Percentiles rank a stretch among this genome's conserved stretches.
phyloP scores from a whole-genome alignment of 768 basidiomycete species.

The Mycena rosella region DNA sequence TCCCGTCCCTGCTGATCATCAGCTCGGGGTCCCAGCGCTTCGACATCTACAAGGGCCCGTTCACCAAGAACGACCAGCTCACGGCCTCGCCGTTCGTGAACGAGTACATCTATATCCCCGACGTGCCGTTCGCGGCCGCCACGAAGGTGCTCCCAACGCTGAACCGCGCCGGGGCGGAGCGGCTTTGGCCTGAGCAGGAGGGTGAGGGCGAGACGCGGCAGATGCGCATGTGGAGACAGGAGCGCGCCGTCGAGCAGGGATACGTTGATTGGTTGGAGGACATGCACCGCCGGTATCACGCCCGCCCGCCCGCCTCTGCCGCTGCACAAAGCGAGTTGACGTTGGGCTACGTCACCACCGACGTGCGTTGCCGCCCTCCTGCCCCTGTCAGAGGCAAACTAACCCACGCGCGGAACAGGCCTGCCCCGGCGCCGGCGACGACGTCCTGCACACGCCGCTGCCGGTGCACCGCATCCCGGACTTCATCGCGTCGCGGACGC shows the following conservation, averaged over 20 bases:
- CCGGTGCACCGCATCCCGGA: constrained; percentile 28
- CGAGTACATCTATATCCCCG: constrained; percentile 59
- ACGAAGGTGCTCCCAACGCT: constrained; percentile 54
- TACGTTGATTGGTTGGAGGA: constrained; percentile 57
- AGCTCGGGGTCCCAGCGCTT: constrained; percentile 63
- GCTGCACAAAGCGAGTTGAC: constrained; percentile 50
- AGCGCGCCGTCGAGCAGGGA: constrained; percentile 54
- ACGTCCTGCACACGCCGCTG: constrained; percentile 36
- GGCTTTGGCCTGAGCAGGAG: constrained; percentile 26
- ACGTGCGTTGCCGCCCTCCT: constrained; percentile 40
- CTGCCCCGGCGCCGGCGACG: constrained; percentile 41
- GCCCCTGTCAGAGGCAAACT: not conserved
- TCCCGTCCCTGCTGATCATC: constrained; percentile 60
- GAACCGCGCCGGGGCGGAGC: constrained; percentile 31
- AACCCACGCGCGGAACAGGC: constrained; percentile 36
- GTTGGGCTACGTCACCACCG: constrained; percentile 66
- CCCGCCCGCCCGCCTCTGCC: constrained; percentile 38
- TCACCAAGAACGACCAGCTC: constrained; percentile 72
- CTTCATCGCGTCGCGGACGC: constrained; percentile 43
- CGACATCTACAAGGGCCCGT: constrained; percentile 62
- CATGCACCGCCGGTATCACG: constrained; percentile 46
- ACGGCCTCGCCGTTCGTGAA: constrained; percentile 68
- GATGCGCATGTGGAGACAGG: constrained; percentile 20
- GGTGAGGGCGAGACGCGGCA: constrained; percentile 12
- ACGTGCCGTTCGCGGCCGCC: constrained; percentile 55